Percentiles rank a stretch among this genome's conserved stretches.
phyloP scores from a whole-genome alignment of 2,329 filamentous ascomycete genomes.

The Arthrobotrys musiformis region DNA sequence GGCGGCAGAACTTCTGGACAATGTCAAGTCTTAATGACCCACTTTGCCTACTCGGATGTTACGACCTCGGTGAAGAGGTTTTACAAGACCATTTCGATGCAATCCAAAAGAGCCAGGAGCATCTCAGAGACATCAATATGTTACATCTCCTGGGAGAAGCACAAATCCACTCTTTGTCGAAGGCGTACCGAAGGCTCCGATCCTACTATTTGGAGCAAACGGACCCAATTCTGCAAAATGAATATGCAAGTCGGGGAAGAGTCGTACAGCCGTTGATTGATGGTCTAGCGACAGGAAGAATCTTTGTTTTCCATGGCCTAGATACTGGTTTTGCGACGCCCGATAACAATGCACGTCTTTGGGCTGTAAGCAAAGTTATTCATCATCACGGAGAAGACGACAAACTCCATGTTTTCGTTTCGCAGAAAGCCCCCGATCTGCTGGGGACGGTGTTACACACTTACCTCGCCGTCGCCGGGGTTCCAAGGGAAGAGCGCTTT shows the following conservation, averaged over 20 bases:
- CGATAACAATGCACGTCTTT: conserved; percentile 62
- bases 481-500: conserved; percentile 63
- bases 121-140: conserved; percentile 61
- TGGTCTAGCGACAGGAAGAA: conserved; percentile 59
- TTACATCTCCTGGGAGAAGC: conserved; percentile 61
- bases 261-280: conserved; percentile 59
- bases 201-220: conserved; percentile 55
- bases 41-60: conserved; percentile 63
- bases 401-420: conserved; percentile 63
- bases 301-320: conserved; percentile 61
- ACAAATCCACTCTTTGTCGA: conserved; percentile 61
- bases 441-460: conserved; percentile 65
- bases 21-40: conserved; percentile 49
- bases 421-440: conserved; percentile 64
- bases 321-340: conserved; percentile 64
- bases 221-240: conserved; percentile 56
- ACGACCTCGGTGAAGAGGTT: conserved; percentile 65
- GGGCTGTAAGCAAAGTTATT: conserved; percentile 62
- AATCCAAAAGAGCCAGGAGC: conserved; percentile 64
- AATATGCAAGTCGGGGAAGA: conserved; percentile 60
- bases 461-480: conserved; percentile 64
- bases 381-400: conserved; percentile 49
- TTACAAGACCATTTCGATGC: conserved; percentile 64
- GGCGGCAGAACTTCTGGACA: conserved; percentile 43
- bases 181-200: conserved; percentile 60